A percentile compares a stretch with the other conserved stretches of the same genome.
Conservation (phyloP, 805 yeast species). For the Saccharomycopsis sp. region DNA sequence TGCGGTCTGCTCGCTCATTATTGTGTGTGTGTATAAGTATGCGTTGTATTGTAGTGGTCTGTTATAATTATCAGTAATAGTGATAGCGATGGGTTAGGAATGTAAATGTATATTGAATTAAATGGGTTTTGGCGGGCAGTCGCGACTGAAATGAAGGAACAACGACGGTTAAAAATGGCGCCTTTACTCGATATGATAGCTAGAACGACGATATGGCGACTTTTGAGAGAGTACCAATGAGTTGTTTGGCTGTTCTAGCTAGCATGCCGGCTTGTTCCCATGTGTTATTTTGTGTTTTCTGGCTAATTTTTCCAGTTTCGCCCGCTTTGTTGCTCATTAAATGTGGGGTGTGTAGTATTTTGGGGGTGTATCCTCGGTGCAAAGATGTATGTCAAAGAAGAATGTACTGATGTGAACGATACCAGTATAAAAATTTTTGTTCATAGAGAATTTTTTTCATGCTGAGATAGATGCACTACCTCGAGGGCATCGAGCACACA, state of each 20-base stretch:
- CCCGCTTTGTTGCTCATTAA: background rate
- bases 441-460: background rate
- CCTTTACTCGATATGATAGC: background rate
- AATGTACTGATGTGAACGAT: background rate
- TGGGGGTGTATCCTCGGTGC: background rate
- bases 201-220: too few species aligned
- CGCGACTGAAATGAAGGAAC: background rate
- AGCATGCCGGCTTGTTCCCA: background rate
- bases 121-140: background rate
- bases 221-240: too few species aligned
- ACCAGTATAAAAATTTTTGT: too few species aligned
- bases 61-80: too few species aligned
- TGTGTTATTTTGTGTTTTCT: background rate
- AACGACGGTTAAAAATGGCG: background rate
- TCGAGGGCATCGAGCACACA: background rate
- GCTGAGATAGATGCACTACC: background rate
- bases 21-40: too few species aligned
- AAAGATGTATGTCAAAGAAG: background rate
- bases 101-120: background rate
- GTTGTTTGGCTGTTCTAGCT: background rate
- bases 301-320: background rate
- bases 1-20: background rate
- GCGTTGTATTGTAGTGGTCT: too few species aligned
- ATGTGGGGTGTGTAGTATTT: background rate
- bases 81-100: background rate